A percentile compares a stretch with the other conserved stretches of the same genome.
phyloP scores from a whole-genome alignment of 2,329 filamentous ascomycete species.

The Ceratocystis alfenasii region DNA sequence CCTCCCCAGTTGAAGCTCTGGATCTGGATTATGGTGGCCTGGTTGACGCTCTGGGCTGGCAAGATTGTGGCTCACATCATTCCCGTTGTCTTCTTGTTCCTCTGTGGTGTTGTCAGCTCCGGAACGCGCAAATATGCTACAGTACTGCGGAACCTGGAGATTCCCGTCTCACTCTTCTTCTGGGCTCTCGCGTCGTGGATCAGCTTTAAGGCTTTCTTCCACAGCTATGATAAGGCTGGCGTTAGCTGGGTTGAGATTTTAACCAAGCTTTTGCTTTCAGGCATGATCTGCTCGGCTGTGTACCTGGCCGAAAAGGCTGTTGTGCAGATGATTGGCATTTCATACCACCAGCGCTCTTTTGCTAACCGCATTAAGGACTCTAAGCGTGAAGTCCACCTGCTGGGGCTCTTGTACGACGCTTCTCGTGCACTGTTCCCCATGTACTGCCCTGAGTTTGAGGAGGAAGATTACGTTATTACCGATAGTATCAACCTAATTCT shows the following conservation, averaged over 20 bases:
- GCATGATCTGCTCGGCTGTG: conserved; percentile 56
- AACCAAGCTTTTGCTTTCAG: conserved; percentile 52
- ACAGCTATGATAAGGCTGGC: conserved; percentile 26
- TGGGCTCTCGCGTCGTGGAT: conserved; percentile 53
- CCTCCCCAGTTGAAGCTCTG: conserved; percentile 50
- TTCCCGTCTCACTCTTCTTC: conserved; percentile 56
- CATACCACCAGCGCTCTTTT: conserved; percentile 76
- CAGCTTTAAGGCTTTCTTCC: conserved; percentile 47
- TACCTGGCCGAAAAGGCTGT: conserved; percentile 66
- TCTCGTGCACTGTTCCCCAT: conserved; percentile 80
- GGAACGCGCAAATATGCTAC: conserved; percentile 59
- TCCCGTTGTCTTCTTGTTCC: conserved; percentile 54
- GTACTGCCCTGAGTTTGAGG: conserved; percentile 79
- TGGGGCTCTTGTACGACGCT: conserved; percentile 80
- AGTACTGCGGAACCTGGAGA: conserved; percentile 51
- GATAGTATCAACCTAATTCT: conserved; percentile 65
- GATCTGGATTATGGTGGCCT: conserved; percentile 57
- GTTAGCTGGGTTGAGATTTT: conserved; percentile 47
- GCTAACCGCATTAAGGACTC: conserved; percentile 74
- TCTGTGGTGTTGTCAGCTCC: conserved; percentile 55
- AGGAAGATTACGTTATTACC: conserved; percentile 86
- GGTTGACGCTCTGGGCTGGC: conserved; percentile 54
- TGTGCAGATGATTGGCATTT: conserved; percentile 72
- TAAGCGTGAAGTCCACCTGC: conserved; percentile 70
- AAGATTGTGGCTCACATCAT: conserved; percentile 52